Conservation (phyloP, 345 rosid genomes). For the Bruguiera gymnorhiza region DNA sequence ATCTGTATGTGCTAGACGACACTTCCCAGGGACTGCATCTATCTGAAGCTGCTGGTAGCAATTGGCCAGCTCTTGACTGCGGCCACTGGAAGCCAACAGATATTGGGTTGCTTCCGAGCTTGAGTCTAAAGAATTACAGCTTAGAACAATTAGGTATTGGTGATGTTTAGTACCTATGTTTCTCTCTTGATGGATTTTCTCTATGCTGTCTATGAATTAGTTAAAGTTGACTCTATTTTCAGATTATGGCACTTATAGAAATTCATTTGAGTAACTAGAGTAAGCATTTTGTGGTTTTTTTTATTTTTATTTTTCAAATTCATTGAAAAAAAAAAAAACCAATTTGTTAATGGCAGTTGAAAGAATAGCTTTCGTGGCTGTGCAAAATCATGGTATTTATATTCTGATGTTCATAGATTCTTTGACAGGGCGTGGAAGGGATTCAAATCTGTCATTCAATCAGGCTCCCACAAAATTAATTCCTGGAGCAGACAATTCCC, state of each 20-base stretch:
- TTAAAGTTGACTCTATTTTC: no score
- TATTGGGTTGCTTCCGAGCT: conserved; percentile 25
- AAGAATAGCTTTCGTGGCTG: neutral
- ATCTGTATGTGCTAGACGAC: conserved; percentile 38
- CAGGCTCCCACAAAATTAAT: conserved; percentile 20
- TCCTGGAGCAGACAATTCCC: conserved; percentile 24
- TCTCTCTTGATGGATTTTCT: neutral
- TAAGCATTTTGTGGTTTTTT: neutral
- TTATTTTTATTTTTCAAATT: neutral
- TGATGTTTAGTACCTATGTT: neutral
- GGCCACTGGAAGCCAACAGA: conserved; percentile 33
- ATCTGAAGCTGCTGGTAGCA: conserved; percentile 25
- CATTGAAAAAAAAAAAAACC: neutral
- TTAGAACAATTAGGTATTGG: conserved; percentile 38
- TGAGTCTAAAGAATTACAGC: conserved; percentile 25
- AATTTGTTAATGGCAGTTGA: neutral
- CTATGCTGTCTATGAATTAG: no score
- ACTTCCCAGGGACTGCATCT: conserved; percentile 32
- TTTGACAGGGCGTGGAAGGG: conserved; percentile 17
- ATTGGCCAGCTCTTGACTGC: conserved; percentile 31
- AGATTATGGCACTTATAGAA: no score
- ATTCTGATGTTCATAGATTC: conserved; percentile 27
- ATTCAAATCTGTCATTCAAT: conserved; percentile 19
- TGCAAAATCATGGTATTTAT: conserved; percentile 1
- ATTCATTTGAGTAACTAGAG: no score